Conservation (phyloP, 1,284 basidiomycete species). For the Malassezia obtusa region DNA sequence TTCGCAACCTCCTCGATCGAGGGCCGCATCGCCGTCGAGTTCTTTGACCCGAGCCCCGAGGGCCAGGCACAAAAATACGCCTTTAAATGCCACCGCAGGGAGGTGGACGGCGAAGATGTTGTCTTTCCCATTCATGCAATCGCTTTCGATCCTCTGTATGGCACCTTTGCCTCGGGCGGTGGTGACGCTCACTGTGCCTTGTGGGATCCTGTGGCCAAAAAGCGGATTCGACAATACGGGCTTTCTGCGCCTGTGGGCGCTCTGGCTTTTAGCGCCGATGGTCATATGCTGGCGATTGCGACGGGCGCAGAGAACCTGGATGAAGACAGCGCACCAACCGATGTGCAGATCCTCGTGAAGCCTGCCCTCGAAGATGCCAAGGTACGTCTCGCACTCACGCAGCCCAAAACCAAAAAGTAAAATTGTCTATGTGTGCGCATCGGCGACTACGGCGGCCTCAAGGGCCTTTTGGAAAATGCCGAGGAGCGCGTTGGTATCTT, state of each 20-base stretch:
- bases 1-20: slow-evolving; percentile 90
- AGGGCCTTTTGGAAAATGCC: slow-evolving; percentile 61
- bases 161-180: slow-evolving; percentile 87
- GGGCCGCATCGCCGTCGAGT: slow-evolving; percentile 91
- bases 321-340: slow-evolving; percentile 16
- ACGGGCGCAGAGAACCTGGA: slow-evolving; percentile 28
- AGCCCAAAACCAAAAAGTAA: slow-evolving; percentile 12
- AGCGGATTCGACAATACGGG: slow-evolving; percentile 76
- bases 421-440: neutral
- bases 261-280: slow-evolving; percentile 27
- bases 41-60: slow-evolving; percentile 71
- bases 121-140: slow-evolving; percentile 96
- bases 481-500: slow-evolving; percentile 60
- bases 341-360: slow-evolving; percentile 22
- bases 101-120: slow-evolving; percentile 81
- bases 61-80: slow-evolving; percentile 82
- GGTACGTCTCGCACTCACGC: slow-evolving; percentile 8
- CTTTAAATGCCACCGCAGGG: slow-evolving; percentile 91
- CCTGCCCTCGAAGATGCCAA: slow-evolving; percentile 31
- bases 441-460: slow-evolving; percentile 54
- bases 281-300: slow-evolving; percentile 28
- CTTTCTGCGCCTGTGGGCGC: slow-evolving; percentile 26
- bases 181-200: slow-evolving; percentile 83
- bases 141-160: slow-evolving; percentile 80
- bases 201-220: slow-evolving; percentile 96